Percentiles rank a stretch among this genome's conserved stretches.
Evolutionary conservation across 306 rosid species (phyloP).

Genomic region (Oxytropis ochrocephala): DNA sequence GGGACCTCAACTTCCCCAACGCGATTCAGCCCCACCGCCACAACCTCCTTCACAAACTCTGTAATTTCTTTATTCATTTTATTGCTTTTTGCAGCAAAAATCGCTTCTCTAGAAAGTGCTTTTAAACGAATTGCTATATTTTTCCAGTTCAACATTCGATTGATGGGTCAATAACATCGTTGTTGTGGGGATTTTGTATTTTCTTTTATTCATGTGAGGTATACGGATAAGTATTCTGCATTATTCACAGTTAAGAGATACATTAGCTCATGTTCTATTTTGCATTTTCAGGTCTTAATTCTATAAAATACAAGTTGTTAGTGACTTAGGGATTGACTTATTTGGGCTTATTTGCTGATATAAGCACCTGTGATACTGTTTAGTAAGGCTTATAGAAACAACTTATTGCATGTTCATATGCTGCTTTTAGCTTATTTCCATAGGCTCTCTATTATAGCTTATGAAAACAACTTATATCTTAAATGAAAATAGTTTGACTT

Average conservation of each 20-base stretch:
- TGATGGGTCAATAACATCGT: not conserved
- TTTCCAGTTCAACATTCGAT: not conserved
- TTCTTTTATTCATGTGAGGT: not conserved
- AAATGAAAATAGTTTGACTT: too few species aligned
- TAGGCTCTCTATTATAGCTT: too few species aligned
- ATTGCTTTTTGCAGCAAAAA: not conserved
- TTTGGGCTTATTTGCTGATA: too few species aligned
- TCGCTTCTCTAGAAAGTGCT: not conserved
- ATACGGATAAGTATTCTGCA: not conserved
- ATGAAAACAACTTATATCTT: too few species aligned
- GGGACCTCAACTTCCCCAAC: constrained; percentile 24
- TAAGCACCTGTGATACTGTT: too few species aligned
- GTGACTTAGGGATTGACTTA: not conserved
- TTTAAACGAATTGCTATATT: not conserved
- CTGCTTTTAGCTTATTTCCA: too few species aligned
- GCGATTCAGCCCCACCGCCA: constrained; percentile 18
- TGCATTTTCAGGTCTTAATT: not conserved
- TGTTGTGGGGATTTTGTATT: not conserved
- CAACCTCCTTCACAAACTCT: constrained; percentile 23
- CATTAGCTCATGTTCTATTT: not conserved
- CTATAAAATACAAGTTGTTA: not conserved
- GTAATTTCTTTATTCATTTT: constrained; percentile 26
- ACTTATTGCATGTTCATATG: too few species aligned
- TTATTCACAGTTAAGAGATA: not conserved
- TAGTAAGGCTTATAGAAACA: too few species aligned